phyloP scores from a whole-genome alignment of 345 rosid species.

The Pugionium cornutum region DNA sequence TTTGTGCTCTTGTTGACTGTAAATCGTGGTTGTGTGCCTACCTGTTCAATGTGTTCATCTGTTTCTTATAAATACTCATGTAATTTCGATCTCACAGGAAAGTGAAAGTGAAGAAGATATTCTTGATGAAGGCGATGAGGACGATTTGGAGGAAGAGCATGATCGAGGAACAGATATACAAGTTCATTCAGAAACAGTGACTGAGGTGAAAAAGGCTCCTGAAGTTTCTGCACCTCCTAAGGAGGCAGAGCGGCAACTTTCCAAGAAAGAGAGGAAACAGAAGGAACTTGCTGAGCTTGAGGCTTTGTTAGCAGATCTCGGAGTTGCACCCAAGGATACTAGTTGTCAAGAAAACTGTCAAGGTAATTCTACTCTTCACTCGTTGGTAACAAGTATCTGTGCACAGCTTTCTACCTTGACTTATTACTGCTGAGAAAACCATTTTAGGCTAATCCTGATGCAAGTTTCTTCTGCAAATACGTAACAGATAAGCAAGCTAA shows the following conservation, averaged over 20 bases:
- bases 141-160: conserved; percentile 73
- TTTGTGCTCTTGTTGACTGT: background rate
- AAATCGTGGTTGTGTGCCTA: background rate
- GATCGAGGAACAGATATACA: conserved; percentile 56
- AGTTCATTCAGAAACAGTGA: conserved; percentile 45
- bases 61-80: too few relatives aligned
- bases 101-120: conserved; percentile 39
- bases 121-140: conserved; percentile 26
- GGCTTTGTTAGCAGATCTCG: conserved; percentile 81
- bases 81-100: conserved; percentile 44
- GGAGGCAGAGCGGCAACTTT: conserved; percentile 84
- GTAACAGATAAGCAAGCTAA: conserved; percentile 47
- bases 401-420: background rate
- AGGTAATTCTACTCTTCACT: conserved; percentile 36
- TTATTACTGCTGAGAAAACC: background rate
- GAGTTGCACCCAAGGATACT: conserved; percentile 48
- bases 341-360: conserved; percentile 49
- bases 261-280: conserved; percentile 84
- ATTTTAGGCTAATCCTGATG: conserved; percentile 8
- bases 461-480: background rate
- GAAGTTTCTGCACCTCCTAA: conserved; percentile 53
- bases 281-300: conserved; percentile 92
- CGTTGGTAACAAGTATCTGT: background rate
- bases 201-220: conserved; percentile 47
- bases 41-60: background rate